These are phyloP conservation scores for Scheffersomyces lignicola DNA, from an alignment of 1,139 yeast species.

Conservation along the genomic window DNA sequence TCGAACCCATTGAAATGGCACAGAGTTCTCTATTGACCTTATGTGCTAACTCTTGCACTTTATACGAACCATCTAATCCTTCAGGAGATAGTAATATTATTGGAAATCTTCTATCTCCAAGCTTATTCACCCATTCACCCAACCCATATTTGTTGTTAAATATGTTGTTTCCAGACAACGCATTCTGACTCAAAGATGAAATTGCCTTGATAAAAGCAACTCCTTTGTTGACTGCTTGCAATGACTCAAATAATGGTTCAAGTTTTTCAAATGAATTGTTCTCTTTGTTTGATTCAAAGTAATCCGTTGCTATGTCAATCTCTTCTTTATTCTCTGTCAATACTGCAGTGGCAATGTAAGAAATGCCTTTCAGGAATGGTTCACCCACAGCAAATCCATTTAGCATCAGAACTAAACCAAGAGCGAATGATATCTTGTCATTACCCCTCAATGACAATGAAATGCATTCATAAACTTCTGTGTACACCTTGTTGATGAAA, in stretches of 20 bases:
- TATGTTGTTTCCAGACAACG: slow-evolving; percentile 25
- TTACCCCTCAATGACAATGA: slow-evolving; percentile 50
- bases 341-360: slow-evolving; percentile 2
- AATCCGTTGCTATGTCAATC: slow-evolving; percentile 3
- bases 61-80: slow-evolving; percentile 68
- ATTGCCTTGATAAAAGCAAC: slow-evolving; percentile 18
- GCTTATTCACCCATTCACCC: background rate
- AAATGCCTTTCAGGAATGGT: slow-evolving; percentile 18
- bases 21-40: slow-evolving; percentile 23
- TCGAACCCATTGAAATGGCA: slow-evolving; percentile 73
- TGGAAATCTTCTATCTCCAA: background rate
- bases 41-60: slow-evolving; percentile 47
- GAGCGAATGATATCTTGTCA: slow-evolving; percentile 50
- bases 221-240: background rate
- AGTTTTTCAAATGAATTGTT: background rate
- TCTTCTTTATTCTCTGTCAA: background rate
- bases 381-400: slow-evolving; percentile 26
- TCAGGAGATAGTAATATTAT: slow-evolving; percentile 36
- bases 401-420: slow-evolving; percentile 34
- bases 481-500: slow-evolving; percentile 39
- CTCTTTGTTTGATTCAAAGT: background rate
- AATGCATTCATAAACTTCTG: slow-evolving; percentile 45
- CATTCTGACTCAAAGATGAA: slow-evolving; percentile 16
- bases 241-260: background rate
- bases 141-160: slow-evolving; percentile 24